phyloP scores from a whole-genome alignment of 306 rosid species.

The Argentina anserina region DNA sequence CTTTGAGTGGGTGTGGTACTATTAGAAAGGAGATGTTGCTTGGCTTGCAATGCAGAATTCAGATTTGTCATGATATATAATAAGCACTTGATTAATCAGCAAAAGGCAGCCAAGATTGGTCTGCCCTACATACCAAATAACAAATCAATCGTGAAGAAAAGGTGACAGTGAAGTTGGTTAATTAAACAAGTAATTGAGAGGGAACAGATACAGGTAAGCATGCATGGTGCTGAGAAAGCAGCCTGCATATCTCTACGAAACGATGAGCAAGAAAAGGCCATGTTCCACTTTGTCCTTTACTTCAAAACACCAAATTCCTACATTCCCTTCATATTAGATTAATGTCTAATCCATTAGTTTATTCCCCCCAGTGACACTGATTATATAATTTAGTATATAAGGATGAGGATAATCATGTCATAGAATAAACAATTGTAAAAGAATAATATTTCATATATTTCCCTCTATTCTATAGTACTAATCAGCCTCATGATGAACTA shows the following conservation, averaged over 20 bases:
- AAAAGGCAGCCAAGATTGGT: constrained; percentile 27
- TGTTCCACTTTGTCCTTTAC: constrained; percentile 43
- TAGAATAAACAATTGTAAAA: constrained; percentile 18
- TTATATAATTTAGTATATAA: not conserved
- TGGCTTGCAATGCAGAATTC: constrained; percentile 10
- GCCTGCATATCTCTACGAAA: constrained; percentile 68
- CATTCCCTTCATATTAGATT: constrained; percentile 18
- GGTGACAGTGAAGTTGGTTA: constrained; percentile 21
- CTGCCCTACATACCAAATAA: constrained; percentile 26
- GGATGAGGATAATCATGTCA: constrained; percentile 16
- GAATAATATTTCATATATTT: constrained; percentile 28
- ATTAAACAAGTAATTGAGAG: constrained; percentile 21
- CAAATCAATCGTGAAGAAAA: constrained; percentile 23
- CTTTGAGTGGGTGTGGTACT: not conserved
- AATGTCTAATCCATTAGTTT: constrained; percentile 14
- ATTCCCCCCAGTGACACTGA: constrained; percentile 10
- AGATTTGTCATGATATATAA: not conserved
- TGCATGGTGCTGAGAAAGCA: constrained; percentile 59
- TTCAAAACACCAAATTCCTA: constrained; percentile 23
- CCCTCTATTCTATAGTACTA: not conserved
- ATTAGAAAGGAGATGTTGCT: not conserved
- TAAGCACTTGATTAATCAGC: not conserved
- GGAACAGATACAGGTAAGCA: constrained; percentile 57
- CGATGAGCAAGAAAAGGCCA: constrained; percentile 46
- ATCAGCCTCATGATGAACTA: not conserved